Conservation (phyloP, 768 basidiomycete genomes). For the Suillus ampliporus region DNA sequence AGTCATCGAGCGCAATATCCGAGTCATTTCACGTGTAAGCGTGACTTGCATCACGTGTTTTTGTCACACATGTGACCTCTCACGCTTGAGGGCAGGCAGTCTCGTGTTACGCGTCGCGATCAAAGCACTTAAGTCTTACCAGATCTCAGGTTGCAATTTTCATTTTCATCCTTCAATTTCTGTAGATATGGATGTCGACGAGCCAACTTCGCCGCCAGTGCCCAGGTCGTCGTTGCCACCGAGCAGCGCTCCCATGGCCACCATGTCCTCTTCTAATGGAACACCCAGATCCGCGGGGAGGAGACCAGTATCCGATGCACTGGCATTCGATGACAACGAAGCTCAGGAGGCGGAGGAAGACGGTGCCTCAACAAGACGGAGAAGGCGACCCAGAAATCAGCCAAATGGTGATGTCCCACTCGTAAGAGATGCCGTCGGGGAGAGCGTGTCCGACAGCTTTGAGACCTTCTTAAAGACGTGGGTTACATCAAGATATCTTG, state of each 20-base stretch:
- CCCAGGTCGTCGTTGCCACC: slow-evolving; percentile 58
- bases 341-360: slow-evolving; percentile 47
- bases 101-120: slow-evolving; percentile 47
- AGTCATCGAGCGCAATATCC: too few species aligned
- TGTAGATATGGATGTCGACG: slow-evolving; percentile 58
- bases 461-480: slow-evolving; percentile 92
- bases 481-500: slow-evolving; percentile 31
- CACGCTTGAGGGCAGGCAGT: slow-evolving; percentile 47
- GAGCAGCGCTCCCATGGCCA: slow-evolving; percentile 51
- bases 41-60: background rate
- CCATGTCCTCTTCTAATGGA: slow-evolving; percentile 43
- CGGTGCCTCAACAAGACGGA: slow-evolving; percentile 47
- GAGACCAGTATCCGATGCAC: slow-evolving; percentile 55
- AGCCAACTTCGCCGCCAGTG: slow-evolving; percentile 61
- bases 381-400: slow-evolving; percentile 48
- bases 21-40: slow-evolving; percentile 18
- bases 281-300: slow-evolving; percentile 39
- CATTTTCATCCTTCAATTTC: background rate
- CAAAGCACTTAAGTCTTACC: slow-evolving; percentile 2
- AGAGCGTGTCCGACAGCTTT: slow-evolving; percentile 92
- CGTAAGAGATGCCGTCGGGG: slow-evolving; percentile 93
- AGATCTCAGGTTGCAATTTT: slow-evolving; percentile 19
- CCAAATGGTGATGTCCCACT: slow-evolving; percentile 75
- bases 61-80: slow-evolving; percentile 6
- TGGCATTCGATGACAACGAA: slow-evolving; percentile 61